A percentile compares a stretch with the other conserved stretches of the same genome.
Conservation (phyloP, 2,329 filamentous ascomycete genomes). For the Madurella fahalii region DNA sequence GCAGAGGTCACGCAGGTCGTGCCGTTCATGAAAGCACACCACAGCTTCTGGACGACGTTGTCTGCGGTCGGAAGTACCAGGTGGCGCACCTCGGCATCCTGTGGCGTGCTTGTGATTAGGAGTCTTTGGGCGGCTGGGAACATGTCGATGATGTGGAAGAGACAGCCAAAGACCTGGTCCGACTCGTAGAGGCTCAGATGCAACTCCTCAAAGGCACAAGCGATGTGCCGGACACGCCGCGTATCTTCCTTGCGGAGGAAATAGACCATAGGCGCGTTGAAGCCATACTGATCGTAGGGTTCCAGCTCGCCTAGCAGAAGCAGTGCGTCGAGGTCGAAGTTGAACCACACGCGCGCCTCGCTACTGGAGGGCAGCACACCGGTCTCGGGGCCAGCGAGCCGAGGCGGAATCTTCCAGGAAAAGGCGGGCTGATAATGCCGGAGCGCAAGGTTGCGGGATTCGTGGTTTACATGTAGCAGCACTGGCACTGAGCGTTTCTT, state of each 20-base stretch:
- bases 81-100: conserved; percentile 32
- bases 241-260: conserved; percentile 43
- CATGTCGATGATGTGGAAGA: conserved; percentile 47
- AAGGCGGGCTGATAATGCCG: conserved; percentile 45
- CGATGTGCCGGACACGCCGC: conserved; percentile 40
- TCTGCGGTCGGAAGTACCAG: conserved; percentile 31
- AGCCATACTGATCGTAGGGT: conserved; percentile 43
- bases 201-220: conserved; percentile 42
- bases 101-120: conserved; percentile 39
- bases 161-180: conserved; percentile 44
- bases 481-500: conserved; percentile 32
- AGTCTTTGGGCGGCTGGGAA: conserved; percentile 37
- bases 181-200: conserved; percentile 39
- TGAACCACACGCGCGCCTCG: conserved; percentile 44
- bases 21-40: conserved; percentile 44
- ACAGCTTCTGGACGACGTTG: conserved; percentile 45
- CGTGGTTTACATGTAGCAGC: conserved; percentile 42
- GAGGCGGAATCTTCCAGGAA: conserved; percentile 42
- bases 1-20: conserved; percentile 37
- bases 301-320: conserved; percentile 47
- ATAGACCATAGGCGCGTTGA: conserved; percentile 47
- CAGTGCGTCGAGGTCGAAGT: conserved; percentile 44
- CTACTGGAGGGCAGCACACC: conserved; percentile 29
- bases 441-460: conserved; percentile 40
- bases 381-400: conserved; percentile 28